Evolutionary conservation across 768 basidiomycete species (phyloP), one percentile per base, ranked within the genome.

Genomic region (Agaricus blazei): DNA sequence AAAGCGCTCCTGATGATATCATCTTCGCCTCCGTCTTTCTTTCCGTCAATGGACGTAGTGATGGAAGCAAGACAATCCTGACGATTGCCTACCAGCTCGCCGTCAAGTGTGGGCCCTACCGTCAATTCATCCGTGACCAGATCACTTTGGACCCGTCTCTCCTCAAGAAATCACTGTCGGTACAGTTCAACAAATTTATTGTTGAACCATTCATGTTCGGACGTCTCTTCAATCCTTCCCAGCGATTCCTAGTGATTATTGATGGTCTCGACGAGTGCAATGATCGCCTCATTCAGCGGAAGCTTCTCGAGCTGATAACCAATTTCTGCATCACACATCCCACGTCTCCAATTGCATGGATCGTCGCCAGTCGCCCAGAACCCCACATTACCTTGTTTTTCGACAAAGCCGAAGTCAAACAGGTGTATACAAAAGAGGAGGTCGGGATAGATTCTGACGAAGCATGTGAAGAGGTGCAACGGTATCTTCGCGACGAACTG

Each of bases 311-410:
- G 19, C 1, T 19, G 19, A 19, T 19, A 19, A 19, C 19, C 1
- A 26, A 36, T 9, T 41, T 50, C 12, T 42, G 57, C 1, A 9
- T 62, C 4, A 14, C 44, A 9, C 15, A 15, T 3, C 40, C 28
- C 9, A 24, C 29, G 3, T 48, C 63, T 15, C 60, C 64, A 1
- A 26, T 70, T 11, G 53, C 44, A 9, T 63, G 69, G 38, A 29
- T 71, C 5, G 61, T 71, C 27, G 54, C 61, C 9, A 67, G 66
- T 47, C 57, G 69, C 1, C 65, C 68, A 8, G 70, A 70, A 46
- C 48, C 59, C 5, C 55, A 63, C n/a, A 62, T 70, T 9, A 40
- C 42, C 3, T 42, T 48, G 0, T 40, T 34, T 2, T 64, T 67
- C 34, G 12, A 48, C 41, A 23, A 14, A 3, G 12, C 36, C 15